Conservation (phyloP, 2,329 filamentous ascomycete species). For the Helminthosporium solani region DNA sequence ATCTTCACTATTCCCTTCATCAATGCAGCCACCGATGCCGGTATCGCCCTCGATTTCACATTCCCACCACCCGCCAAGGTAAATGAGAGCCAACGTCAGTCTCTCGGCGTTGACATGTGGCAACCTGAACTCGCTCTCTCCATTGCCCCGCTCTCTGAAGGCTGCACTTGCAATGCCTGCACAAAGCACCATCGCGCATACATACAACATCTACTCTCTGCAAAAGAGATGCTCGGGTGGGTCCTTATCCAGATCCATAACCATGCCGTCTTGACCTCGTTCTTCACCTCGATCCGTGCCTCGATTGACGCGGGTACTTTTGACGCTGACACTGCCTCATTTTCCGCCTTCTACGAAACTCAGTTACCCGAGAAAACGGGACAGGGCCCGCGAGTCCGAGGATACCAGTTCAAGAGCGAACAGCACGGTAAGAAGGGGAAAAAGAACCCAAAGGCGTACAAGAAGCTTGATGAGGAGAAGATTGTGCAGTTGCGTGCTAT, state of each 20-base stretch:
- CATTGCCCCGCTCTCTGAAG: slow-evolving; percentile 59
- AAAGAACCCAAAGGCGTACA: slow-evolving; percentile 37
- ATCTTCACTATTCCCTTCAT: slow-evolving; percentile 77
- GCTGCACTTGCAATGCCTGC: slow-evolving; percentile 82
- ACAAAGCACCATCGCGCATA: slow-evolving; percentile 81
- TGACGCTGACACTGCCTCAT: slow-evolving; percentile 57
- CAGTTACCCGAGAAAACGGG: slow-evolving; percentile 74
- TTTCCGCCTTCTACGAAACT: slow-evolving; percentile 67
- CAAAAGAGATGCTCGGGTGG: slow-evolving; percentile 98
- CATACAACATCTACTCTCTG: slow-evolving; percentile 79
- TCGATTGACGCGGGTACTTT: slow-evolving; percentile 61
- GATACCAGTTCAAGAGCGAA: slow-evolving; percentile 36
- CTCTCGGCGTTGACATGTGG: slow-evolving; percentile 80
- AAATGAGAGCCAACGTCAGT: slow-evolving; percentile 15
- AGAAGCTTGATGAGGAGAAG: slow-evolving; percentile 27
- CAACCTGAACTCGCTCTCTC: slow-evolving; percentile 59
- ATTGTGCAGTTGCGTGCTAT: slow-evolving; percentile 28
- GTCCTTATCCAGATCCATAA: slow-evolving; percentile 91
- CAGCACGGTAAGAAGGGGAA: slow-evolving; percentile 30
- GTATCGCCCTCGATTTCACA: slow-evolving; percentile 76
- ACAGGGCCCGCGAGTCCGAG: slow-evolving; percentile 61
- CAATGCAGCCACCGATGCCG: slow-evolving; percentile 73
- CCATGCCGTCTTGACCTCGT: slow-evolving; percentile 67
- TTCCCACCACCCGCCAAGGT: slow-evolving; percentile 58
- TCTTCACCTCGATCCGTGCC: slow-evolving; percentile 70